Base-by-base conservation (phyloP, 495 filamentous ascomycete genomes). In the Penicillium taxi region DNA sequence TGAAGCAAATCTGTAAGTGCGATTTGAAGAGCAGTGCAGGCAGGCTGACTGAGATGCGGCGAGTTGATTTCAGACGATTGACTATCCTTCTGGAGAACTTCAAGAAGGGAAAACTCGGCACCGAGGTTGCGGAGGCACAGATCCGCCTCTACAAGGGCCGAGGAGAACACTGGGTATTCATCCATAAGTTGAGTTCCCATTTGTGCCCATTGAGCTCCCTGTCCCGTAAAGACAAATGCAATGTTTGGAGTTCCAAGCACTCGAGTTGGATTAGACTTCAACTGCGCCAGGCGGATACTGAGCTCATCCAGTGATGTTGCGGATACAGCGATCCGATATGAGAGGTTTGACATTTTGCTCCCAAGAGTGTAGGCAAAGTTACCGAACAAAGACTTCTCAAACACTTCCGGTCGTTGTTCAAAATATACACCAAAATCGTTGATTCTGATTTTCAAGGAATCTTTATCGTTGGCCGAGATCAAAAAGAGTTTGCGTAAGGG, bases 161-260 rank as follows among this genome's bases (percentile, higher is more conserved):
- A 30, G 19, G 44, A 33, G 30, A 58, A 57, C 9, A 55, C 36
- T 0, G 50, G 37, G 26, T 58, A 56, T 15, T 48, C 37, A 6
- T 53, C 30, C 36, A 50, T 48, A 19, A 52, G 47, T n/a, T 50
- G 51, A 21, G 50, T 42, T 8, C 59, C 64, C 59, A 63, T 68
- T 25, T 45, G 44, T 6, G 47, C 35, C 59, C 59, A 69, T 39
- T 69, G 65, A 11, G 63, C 65, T 2, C 65, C 65, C 39, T 69
- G 65, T 0, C 63, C 63, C 21, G 61, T 64, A 37, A 67, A 67
- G 4, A 61, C 57, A 26, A 59, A 56, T 0, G 47, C 35, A 1
- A 52, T n/a, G 2, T 28, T 49, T 36, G 56, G 38, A 1, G 37
- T 9, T n/a, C 47, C 47, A 7, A 54, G 36, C 2, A 54, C 41